Evolutionary conservation across 2,329 filamentous ascomycete genomes (phyloP).

Genomic region (Stachybotrys chlorohalonatus): DNA sequence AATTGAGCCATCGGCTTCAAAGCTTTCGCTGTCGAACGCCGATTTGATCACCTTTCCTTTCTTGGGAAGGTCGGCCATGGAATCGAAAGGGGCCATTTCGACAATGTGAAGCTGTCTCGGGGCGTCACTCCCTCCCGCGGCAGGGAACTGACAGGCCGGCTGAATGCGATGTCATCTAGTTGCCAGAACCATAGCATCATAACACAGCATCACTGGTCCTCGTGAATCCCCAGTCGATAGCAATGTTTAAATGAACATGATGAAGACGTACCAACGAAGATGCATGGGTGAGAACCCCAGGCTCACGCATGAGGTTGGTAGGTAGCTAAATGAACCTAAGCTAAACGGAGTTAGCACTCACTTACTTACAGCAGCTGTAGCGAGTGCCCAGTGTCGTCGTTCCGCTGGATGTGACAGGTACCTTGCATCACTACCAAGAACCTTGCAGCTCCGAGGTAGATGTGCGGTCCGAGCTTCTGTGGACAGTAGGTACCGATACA

Average conservation of each 20-base stretch:
- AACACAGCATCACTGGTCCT: neutral
- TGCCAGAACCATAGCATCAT: neutral
- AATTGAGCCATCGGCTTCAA: constrained; percentile 76
- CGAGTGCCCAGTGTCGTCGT: too few species aligned
- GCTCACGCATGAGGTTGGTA: too few species aligned
- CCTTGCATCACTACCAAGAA: too few species aligned
- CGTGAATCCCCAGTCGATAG: too few species aligned
- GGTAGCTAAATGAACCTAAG: too few species aligned
- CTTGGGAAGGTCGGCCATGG: constrained; percentile 34
- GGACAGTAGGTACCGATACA: neutral
- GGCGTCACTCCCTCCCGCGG: neutral
- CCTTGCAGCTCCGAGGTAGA: too few species aligned
- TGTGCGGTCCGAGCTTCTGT: neutral
- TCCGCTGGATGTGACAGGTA: too few species aligned
- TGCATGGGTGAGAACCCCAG: too few species aligned
- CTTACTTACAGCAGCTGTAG: too few species aligned
- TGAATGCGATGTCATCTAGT: neutral
- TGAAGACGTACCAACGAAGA: too few species aligned
- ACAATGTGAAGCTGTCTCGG: neutral
- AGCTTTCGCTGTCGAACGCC: constrained; percentile 78
- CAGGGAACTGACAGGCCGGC: neutral
- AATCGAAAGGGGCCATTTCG: constrained; percentile 41
- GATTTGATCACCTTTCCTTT: constrained; percentile 54
- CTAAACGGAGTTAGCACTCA: too few species aligned
- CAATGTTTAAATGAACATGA: too few species aligned